Conservation (phyloP, 139 green algal species). For the Tetraselmis striata region DNA sequence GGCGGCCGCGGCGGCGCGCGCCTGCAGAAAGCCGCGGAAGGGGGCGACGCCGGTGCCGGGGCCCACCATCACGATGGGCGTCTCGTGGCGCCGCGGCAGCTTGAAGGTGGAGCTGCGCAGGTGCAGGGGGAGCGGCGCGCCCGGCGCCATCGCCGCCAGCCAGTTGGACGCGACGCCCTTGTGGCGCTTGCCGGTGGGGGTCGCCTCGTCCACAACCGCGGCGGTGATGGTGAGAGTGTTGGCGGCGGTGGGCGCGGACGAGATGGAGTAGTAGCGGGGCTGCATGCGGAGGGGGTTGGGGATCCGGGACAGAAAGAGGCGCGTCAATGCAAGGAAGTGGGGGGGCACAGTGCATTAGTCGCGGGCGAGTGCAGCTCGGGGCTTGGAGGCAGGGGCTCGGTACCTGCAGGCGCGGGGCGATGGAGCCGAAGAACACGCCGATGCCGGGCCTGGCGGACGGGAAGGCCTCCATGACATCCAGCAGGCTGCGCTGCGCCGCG, state of each 20-base stretch:
- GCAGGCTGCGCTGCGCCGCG: conserved; percentile 36
- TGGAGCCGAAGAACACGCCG: conserved; percentile 79
- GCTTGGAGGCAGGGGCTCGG: too few relatives aligned
- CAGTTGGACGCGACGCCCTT: conserved; percentile 58
- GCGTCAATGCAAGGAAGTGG: too few relatives aligned
- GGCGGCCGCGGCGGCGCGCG: conserved; percentile 43
- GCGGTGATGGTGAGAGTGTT: conserved; percentile 72
- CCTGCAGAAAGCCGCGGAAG: conserved; percentile 96
- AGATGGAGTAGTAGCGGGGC: conserved; percentile 87
- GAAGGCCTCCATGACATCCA: conserved; percentile 81
- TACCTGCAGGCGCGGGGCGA: conserved; percentile 75
- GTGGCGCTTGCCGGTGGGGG: conserved; percentile 64
- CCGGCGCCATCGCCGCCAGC: conserved; percentile 29
- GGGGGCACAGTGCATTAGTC: too few relatives aligned
- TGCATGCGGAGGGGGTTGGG: conserved; percentile 71
- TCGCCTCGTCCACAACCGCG: conserved; percentile 64
- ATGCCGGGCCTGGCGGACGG: conserved; percentile 67
- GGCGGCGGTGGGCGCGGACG: conserved; percentile 51
- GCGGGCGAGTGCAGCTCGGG: too few relatives aligned
- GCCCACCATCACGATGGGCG: conserved; percentile 91
- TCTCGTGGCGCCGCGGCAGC: conserved; percentile 55
- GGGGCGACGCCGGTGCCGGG: conserved; percentile 93
- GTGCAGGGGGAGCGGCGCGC: conserved; percentile 55
- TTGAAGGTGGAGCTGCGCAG: conserved; percentile 82
- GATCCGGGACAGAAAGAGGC: too few relatives aligned